These are phyloP conservation scores for Paramicrosporidium saccamoebae DNA, from an alignment of 371 early-diverging fungal species.

Conservation along the genomic window DNA sequence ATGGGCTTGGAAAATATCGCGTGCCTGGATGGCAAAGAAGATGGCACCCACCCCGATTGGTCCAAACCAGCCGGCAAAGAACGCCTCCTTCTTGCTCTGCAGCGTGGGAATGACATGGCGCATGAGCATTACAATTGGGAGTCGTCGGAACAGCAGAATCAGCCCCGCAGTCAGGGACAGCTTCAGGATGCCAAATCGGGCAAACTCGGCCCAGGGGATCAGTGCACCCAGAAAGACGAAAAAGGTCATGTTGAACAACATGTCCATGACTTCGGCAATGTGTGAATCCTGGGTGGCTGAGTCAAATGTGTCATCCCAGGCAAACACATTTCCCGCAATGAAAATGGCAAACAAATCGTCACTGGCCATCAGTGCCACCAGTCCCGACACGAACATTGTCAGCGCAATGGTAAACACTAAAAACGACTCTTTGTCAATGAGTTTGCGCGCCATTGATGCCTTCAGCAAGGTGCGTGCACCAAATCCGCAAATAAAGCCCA, in stretches of 20 bases:
- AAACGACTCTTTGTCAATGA: conserved; percentile 66
- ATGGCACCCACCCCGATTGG: conserved; percentile 74
- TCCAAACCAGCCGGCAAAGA: conserved; percentile 88
- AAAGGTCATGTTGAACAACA: conserved; percentile 46
- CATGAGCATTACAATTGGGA: conserved; percentile 30
- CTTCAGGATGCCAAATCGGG: conserved; percentile 9
- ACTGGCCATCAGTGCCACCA: conserved; percentile 30
- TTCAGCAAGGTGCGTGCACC: conserved; percentile 24
- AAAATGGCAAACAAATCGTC: conserved; percentile 74
- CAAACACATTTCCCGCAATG: conserved; percentile 52
- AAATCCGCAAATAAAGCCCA: conserved; percentile 48
- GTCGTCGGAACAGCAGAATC: conserved; percentile 41
- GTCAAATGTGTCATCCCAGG: conserved; percentile 68
- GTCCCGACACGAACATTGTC: conserved; percentile 38
- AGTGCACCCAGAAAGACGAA: conserved; percentile 71
- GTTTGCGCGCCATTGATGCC: conserved; percentile 21
- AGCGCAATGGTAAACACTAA: conserved; percentile 49
- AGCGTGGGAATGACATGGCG: conserved; percentile 31
- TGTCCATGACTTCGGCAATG: conserved; percentile 65
- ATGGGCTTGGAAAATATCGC: conserved; percentile 10
- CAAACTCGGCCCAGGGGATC: conserved; percentile 40
- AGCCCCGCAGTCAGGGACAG: conserved; percentile 15
- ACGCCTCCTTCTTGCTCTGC: conserved; percentile 30
- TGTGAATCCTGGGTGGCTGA: conserved; percentile 48
- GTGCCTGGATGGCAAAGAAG: conserved; percentile 24